Conservation (phyloP, 257 asterid genomes). For the Lycium barbarum region DNA sequence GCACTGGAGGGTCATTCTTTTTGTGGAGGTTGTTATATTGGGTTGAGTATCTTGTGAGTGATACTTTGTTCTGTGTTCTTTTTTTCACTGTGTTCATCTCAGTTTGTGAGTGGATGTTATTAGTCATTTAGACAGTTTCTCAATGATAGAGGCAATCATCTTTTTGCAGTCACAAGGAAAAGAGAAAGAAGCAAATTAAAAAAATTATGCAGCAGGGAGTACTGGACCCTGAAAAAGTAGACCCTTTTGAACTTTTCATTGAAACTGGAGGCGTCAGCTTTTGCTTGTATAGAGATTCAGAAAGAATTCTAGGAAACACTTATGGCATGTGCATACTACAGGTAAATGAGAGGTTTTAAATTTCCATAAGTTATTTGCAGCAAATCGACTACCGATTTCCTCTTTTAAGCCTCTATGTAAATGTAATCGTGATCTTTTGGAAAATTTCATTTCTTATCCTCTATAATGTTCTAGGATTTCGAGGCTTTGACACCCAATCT, state of each 20-base stretch:
- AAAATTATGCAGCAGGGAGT: slow-evolving; percentile 66
- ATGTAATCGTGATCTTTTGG: neutral
- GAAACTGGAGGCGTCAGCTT: slow-evolving; percentile 72
- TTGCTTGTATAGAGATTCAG: slow-evolving; percentile 84
- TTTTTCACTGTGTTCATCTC: neutral
- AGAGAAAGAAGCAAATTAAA: slow-evolving; percentile 80
- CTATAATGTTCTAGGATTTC: slow-evolving; percentile 60
- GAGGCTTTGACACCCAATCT: slow-evolving; percentile 94
- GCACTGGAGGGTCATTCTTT: neutral
- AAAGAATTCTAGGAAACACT: slow-evolving; percentile 89
- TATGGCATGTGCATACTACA: slow-evolving; percentile 95
- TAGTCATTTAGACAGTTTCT: neutral
- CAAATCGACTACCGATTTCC: neutral
- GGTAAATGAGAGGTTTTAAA: slow-evolving; percentile 42
- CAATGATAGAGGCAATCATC: neutral
- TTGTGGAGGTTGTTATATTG: neutral
- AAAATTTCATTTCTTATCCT: neutral
- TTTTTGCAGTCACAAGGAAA: slow-evolving; percentile 67
- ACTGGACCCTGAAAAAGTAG: slow-evolving; percentile 76
- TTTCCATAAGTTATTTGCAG: neutral
- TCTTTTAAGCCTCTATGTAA: neutral
- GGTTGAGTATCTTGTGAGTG: neutral
- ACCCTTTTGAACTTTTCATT: slow-evolving; percentile 67
- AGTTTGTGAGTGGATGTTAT: neutral
- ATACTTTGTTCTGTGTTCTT: neutral